Base-by-base conservation (phyloP, 2,329 filamentous ascomycete species). In the Claviceps paspali region DNA sequence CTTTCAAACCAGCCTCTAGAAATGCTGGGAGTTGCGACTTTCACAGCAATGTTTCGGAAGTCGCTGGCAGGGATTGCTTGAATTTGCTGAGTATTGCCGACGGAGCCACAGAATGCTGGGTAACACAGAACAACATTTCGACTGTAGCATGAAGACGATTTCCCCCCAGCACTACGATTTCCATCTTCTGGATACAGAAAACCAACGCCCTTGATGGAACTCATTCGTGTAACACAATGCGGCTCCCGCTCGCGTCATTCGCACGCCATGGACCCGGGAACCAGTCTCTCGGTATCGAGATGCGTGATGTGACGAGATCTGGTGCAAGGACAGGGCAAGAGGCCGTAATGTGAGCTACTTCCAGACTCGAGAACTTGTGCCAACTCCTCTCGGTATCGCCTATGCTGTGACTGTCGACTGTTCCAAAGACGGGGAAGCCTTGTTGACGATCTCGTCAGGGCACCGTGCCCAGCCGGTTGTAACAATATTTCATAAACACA, bases 201-300 rank as follows among this genome's bases (percentile, higher is more conserved):
- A n/a, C n/a, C n/a, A n/a, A n/a, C n/a, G n/a, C n/a, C n/a, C n/a
- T n/a, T n/a, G n/a, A n/a, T n/a, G n/a, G n/a, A n/a, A 18, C 5
- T 17, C 19, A 21, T 18, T 24, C 2, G n/a, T 4, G 38, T 40
- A 15, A 19, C 15, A 40, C 33, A 33, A 33, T 15, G 14, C 24
- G 34, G 29, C 34, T 33, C 30, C 17, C 12, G 23, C 30, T 30
- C 29, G 30, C 24, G 10, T 33, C 15, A 24, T 14, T 10, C n/a
- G 30, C 17, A 18, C 26, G 11, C 30, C 29, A 22, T 26, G 18
- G 12, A 18, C 24, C 34, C 34, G n/a, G n/a, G 34, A 36, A 37
- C 38, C 34, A 33, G 14, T 28, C 29, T 18, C 29, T 34, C 38
- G 38, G 38, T 37, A 40, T 29, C 27, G 12, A 22, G 27, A 17